Evolutionary conservation across 768 basidiomycete species (phyloP).

Genomic region (Russula sp.): DNA sequence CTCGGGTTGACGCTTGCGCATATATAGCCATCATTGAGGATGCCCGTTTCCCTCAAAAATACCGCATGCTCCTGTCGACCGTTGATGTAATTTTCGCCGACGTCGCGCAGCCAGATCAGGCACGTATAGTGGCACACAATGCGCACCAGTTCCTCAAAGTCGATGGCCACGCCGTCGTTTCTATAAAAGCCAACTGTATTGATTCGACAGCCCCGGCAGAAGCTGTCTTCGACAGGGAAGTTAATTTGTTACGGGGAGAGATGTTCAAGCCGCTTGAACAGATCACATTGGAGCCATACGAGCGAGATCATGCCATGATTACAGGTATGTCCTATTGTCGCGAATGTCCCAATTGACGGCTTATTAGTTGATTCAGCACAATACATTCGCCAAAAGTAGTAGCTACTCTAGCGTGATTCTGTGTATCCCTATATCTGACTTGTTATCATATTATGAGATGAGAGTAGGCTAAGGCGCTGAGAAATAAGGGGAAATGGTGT

Average conservation of each 20-base stretch:
- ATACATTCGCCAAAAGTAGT: conserved; percentile 42
- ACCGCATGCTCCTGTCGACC: conserved; percentile 92
- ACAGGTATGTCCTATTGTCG: conserved; percentile 45
- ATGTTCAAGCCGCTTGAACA: conserved; percentile 94
- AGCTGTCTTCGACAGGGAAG: conserved; percentile 83
- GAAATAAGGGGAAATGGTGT: too few relatives aligned
- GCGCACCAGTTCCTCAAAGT: conserved; percentile 95
- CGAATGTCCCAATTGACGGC: conserved; percentile 1
- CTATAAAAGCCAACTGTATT: conserved; percentile 98
- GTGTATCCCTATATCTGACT: conserved; percentile 20
- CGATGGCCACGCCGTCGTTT: conserved; percentile 87
- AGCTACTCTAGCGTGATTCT: not conserved
- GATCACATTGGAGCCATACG: conserved; percentile 90
- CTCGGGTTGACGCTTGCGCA: not conserved
- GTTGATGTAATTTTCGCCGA: conserved; percentile 99
- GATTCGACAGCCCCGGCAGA: conserved; percentile 93
- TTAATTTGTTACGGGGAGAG: conserved; percentile 67
- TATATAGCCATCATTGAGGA: conserved; percentile 88
- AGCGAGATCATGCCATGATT: conserved; percentile 89
- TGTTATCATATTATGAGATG: conserved; percentile 14
- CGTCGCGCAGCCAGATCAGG: conserved; percentile 97
- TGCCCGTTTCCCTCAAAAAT: conserved; percentile 92
- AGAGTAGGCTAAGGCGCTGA: too few relatives aligned
- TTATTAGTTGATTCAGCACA: conserved; percentile 31
- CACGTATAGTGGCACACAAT: conserved; percentile 91